Base-by-base conservation (phyloP, 768 basidiomycete genomes). In the Mycena venus region DNA sequence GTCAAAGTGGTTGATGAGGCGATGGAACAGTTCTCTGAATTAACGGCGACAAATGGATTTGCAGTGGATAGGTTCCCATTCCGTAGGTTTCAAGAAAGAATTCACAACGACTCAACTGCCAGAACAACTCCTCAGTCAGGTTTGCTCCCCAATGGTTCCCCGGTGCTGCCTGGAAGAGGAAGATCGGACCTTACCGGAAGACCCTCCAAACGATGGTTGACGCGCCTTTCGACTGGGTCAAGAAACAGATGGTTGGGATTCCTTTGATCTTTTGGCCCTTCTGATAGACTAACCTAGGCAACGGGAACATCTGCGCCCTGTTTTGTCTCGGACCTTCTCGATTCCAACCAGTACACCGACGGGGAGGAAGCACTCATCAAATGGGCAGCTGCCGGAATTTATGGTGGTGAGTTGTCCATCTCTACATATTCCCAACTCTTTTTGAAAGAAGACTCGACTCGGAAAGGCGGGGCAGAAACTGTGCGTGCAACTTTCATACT, bases 241-340 rank as follows among this genome's bases (percentile, higher is more conserved):
- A 83, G 72, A 79, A 84, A 58, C 85, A 87, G 62, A 84, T 87
- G 78, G 85, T 84, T 21, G 21, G n/a, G 32, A 12, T n/a, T 12
- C 68, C 29, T 38, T 9, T 0, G 19, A 19, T 27, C 6, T 56
- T 60, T 7, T 4, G 11, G 17, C 9, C 27, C 70, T 51, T 25
- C 36, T 38, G n/a, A 65, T 9, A 17, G 12, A 15, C 1, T 47
- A n/a, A n/a, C 19, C 11, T 29, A 73, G 72, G 81, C 31, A n/a
- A 49, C 31, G 23, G 75, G 77, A 3, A 70, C 71, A 15, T 72
- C 68, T 0, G 78, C 79, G 0, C 76, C 66, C 21, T 72, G 53
- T n/a, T 69, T 77, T 15, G 70, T 77, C 8, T 77, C 78, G 2
- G 63, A 69, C n/a, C 66, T 65, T 6, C 67, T 72, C 17, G 69